Conservation (phyloP, 2,329 filamentous ascomycete genomes). For the Diaporthe sp. region DNA sequence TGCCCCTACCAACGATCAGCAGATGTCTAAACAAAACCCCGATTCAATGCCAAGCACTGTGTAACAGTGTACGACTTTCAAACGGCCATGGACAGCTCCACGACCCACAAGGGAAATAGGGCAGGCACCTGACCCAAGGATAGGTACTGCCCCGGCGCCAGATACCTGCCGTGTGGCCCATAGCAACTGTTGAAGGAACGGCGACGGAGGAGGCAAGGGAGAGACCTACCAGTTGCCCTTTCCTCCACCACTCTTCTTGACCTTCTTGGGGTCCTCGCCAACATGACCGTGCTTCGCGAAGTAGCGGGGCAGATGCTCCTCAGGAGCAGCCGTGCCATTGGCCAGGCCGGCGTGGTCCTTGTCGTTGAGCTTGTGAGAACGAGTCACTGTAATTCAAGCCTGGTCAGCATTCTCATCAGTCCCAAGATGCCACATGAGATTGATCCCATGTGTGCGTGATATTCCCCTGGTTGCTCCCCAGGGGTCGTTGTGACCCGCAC, state of each 20-base stretch:
- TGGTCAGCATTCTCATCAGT: background rate
- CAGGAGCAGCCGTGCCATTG: conserved; percentile 77
- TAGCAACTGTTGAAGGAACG: background rate
- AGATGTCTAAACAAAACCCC: background rate
- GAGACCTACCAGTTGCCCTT: conserved; percentile 90
- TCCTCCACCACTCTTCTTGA: conserved; percentile 95
- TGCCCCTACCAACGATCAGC: conserved; percentile 73
- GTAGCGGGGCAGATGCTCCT: conserved; percentile 88
- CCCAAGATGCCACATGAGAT: background rate
- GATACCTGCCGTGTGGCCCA: background rate
- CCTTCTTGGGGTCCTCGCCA: conserved; percentile 89
- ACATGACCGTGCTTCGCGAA: conserved; percentile 89
- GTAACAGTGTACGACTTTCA: background rate
- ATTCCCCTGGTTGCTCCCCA: background rate
- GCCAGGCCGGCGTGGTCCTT: conserved; percentile 87
- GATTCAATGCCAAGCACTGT: background rate
- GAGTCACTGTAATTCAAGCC: conserved; percentile 79
- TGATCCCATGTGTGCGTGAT: background rate
- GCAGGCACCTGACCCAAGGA: background rate
- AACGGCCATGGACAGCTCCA: background rate
- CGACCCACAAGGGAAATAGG: background rate
- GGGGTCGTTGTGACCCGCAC: background rate
- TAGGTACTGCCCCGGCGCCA: background rate
- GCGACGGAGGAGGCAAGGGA: background rate
- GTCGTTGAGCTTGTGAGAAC: conserved; percentile 95